Evolutionary conservation across 306 rosid species (phyloP).

Genomic region (Vigna reflexopilosa): DNA sequence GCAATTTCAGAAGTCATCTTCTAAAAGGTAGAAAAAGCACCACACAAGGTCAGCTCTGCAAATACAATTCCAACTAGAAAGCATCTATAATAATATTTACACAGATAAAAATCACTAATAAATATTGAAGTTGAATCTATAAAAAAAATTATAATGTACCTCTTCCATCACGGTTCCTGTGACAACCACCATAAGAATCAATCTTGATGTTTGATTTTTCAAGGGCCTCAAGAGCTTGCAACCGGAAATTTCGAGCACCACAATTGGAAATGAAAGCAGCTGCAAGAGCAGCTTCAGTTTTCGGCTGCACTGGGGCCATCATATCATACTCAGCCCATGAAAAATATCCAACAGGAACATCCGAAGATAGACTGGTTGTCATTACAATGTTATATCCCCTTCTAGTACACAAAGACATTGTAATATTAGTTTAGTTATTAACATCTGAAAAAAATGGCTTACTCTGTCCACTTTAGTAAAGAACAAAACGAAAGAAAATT

Average conservation of each 20-base stretch:
- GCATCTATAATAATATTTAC: not conserved
- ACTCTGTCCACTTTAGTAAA: constrained; percentile 25
- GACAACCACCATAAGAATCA: constrained; percentile 96
- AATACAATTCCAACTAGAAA: constrained; percentile 11
- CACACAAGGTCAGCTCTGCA: constrained; percentile 10
- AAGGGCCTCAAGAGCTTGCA: constrained; percentile 95
- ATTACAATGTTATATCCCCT: constrained; percentile 82
- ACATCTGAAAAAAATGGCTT: not conserved
- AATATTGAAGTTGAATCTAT: constrained; percentile 21
- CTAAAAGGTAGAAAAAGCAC: constrained; percentile 32
- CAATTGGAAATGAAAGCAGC: constrained; percentile 99
- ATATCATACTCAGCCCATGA: constrained; percentile 99
- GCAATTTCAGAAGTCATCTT: constrained; percentile 10
- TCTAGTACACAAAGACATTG: constrained; percentile 54
- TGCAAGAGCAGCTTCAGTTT: constrained; percentile 88
- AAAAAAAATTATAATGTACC: constrained; percentile 47
- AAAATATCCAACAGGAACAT: constrained; percentile 98
- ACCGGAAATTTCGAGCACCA: constrained; percentile 91
- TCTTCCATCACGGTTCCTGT: constrained; percentile 80
- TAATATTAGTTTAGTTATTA: constrained; percentile 43
- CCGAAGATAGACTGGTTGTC: constrained; percentile 99
- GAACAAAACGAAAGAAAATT: constrained; percentile 32
- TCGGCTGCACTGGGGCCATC: constrained; percentile 86
- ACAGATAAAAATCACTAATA: not conserved
- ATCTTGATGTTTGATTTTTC: constrained; percentile 65